Base-by-base conservation (phyloP, 768 basidiomycete species). In the Amanita fuliginea region DNA sequence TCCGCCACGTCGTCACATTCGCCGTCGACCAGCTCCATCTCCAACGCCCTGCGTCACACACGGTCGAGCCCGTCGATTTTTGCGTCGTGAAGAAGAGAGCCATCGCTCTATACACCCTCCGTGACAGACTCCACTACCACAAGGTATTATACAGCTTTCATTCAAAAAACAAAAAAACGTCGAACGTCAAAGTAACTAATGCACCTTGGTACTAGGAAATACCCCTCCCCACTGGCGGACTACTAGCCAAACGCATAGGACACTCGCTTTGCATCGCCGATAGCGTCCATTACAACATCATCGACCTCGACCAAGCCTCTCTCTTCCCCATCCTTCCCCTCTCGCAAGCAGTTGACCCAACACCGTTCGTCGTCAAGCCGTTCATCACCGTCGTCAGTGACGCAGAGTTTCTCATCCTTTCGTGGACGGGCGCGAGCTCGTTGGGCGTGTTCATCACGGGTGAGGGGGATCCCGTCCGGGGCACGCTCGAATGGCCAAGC, bases 381-480 rank as follows among this genome's bases (percentile, higher is more conserved):
- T 77, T 76, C 21, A 88, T 95, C 42, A 78, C 81, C 1, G 78
- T 90, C 19, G 76, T 94, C 21, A 72, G 75, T 32, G 78, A 78
- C 26, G 78, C 76, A 55, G 93, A 96, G 62, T 96, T 93, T 56
- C 74, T 97, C 37, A 73, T 96, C 18, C 70, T 90, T 13, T 87
- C 86, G 2, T 93, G 85, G 77, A 92, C 83, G 1, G 94, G 89
- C 11, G 66, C 72, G 3, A 80, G 76, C 46, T 87, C 88, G 0
- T 69, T 97, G 35, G 94, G 94, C 0, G 67, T 98, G 8, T 98
- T 97, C 57, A 73, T 97, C 55, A 89, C 77, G 11, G 77, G 81
- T 0, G 76, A 79, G 2, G 93, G 91, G 0, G 92, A 95, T 62
- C 91, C 94, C 4, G 83, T 91, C 6, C 75, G 93, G 41, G 92